Evolutionary conservation across 2,329 filamentous ascomycete genomes (phyloP).

Genomic region (Talaromyces sp.): DNA sequence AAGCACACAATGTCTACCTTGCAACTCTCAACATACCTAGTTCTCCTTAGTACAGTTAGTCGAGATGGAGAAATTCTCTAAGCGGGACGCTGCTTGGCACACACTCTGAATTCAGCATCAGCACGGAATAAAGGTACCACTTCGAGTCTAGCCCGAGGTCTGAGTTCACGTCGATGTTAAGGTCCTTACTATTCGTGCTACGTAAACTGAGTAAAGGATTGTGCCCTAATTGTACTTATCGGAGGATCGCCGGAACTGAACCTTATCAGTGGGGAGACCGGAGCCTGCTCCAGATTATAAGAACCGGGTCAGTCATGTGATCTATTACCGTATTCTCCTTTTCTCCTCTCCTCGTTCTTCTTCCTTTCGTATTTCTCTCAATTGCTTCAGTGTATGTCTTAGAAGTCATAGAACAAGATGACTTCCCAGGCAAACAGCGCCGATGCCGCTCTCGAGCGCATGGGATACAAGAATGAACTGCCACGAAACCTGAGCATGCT

Average conservation of each 20-base stretch:
- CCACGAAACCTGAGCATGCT: slow-evolving; percentile 66
- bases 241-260: neutral
- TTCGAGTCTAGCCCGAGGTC: neutral
- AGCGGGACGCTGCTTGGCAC: neutral
- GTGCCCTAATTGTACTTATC: neutral
- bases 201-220: neutral
- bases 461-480: slow-evolving; percentile 67
- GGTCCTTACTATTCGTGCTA: neutral
- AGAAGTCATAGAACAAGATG: neutral
- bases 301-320: neutral
- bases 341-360: neutral
- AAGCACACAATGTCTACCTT: no score
- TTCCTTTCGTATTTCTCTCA: neutral
- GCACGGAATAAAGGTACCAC: neutral
- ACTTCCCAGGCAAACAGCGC: slow-evolving; percentile 32
- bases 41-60: no score
- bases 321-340: neutral
- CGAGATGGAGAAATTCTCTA: no score
- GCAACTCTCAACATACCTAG: neutral
- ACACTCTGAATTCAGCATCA: neutral
- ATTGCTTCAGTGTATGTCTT: neutral
- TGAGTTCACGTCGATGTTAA: neutral
- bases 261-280: neutral
- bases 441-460: slow-evolving; percentile 59
- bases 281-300: neutral